Percentiles rank a stretch among this genome's conserved stretches.
Evolutionary conservation across 1,284 basidiomycete species (phyloP).

Genomic region (Coniferiporia weirii): DNA sequence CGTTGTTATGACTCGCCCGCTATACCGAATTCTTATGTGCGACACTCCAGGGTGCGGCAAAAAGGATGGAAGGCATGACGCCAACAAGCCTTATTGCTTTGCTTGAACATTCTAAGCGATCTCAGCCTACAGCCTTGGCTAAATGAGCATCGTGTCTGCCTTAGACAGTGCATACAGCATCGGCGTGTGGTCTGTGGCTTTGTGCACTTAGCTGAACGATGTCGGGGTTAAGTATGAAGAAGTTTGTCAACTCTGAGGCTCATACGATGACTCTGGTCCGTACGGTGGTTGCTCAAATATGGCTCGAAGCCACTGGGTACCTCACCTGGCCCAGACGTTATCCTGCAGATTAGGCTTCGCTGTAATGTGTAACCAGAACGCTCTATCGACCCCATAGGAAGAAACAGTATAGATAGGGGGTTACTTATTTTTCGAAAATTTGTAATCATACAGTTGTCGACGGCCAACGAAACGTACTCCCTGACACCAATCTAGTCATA

Average conservation of each 20-base stretch:
- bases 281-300: no score
- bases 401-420: background rate
- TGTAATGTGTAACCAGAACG: no score
- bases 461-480: background rate
- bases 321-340: no score
- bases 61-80: conserved; percentile 86
- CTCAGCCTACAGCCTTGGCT: conserved; percentile 7
- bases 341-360: no score
- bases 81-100: conserved; percentile 63
- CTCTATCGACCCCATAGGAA: background rate
- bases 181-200: no score
- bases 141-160: background rate
- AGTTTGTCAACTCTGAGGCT: no score
- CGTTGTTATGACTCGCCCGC: background rate
- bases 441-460: background rate
- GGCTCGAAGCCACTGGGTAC: no score
- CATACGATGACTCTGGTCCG: no score
- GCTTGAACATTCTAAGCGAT: conserved; percentile 55
- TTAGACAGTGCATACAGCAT: no score
- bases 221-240: no score
- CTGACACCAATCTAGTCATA: background rate
- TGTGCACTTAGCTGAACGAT: no score
- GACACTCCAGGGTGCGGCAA: conserved; percentile 63
- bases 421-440: background rate
- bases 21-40: background rate